These are phyloP conservation scores for Wilhelminamyces savonicus DNA, from an alignment of 805 yeast genomes.

Conservation along the genomic window DNA sequence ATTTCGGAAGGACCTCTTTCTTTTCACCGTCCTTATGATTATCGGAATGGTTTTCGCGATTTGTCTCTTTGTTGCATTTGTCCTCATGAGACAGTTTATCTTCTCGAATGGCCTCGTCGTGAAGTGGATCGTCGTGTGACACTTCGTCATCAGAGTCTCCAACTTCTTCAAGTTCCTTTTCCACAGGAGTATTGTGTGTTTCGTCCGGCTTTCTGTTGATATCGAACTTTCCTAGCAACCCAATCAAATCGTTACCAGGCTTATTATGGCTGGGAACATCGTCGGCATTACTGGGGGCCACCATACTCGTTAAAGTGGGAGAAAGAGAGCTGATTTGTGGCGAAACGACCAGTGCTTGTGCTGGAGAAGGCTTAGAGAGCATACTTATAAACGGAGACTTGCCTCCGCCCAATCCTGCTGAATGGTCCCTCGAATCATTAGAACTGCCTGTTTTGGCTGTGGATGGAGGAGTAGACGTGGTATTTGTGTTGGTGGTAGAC, in stretches of 20 bases:
- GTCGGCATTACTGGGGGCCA: conserved; percentile 3
- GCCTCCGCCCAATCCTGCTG: conserved; percentile 3
- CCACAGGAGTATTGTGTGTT: conserved; percentile 4
- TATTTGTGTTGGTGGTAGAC: conserved; percentile 31
- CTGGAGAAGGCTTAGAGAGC: conserved; percentile 3
- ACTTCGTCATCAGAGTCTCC: conserved; percentile 1
- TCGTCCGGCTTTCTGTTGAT: conserved; percentile 6
- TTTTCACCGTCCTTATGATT: conserved; percentile 1
- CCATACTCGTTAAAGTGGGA: too few species aligned
- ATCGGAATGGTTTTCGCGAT: conserved; percentile 1
- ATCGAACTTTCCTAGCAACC: conserved; percentile 30
- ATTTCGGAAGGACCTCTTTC: conserved; percentile 1
- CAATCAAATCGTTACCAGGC: conserved; percentile 19
- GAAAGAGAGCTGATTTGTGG: too few species aligned
- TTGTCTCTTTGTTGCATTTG: not conserved
- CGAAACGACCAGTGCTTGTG: too few species aligned
- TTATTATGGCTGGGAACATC: not conserved
- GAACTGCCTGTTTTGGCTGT: conserved; percentile 1
- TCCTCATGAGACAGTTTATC: not conserved
- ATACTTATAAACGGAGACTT: conserved; percentile 6
- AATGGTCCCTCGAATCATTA: not conserved
- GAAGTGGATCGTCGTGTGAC: not conserved
- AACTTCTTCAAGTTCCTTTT: conserved; percentile 3
- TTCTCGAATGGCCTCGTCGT: not conserved
- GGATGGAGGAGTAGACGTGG: conserved; percentile 13